A percentile compares a stretch with the other conserved stretches of the same genome.
phyloP scores from a whole-genome alignment of 805 yeast species.

The Wickerhamiella cacticola region DNA sequence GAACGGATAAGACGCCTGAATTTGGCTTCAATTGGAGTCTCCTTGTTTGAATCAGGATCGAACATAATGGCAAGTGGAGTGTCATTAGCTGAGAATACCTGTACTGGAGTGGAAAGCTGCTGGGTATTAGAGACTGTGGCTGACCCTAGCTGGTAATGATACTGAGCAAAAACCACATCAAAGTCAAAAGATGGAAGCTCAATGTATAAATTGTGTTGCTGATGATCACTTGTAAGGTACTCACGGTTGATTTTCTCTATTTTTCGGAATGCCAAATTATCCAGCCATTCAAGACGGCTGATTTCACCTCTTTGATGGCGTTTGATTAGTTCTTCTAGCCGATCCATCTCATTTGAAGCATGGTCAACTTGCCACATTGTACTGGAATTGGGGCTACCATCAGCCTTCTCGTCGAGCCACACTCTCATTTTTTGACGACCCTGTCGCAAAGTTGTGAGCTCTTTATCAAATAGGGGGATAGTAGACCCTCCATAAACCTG shows the following conservation, averaged over 20 bases:
- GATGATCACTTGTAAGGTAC: constrained; percentile 11
- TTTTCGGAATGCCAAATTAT: constrained; percentile 46
- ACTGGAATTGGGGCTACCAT: constrained; percentile 24
- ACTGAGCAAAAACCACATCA: constrained; percentile 60
- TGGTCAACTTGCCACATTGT: constrained; percentile 21
- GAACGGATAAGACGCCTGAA: constrained; percentile 75
- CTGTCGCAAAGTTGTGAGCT: constrained; percentile 47
- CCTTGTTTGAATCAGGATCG: constrained; percentile 56
- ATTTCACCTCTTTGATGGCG: constrained; percentile 58
- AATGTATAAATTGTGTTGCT: constrained; percentile 34
- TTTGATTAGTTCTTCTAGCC: constrained; percentile 44
- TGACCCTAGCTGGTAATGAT: constrained; percentile 30
- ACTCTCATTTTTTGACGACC: constrained; percentile 55
- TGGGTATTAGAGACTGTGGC: constrained; percentile 21
- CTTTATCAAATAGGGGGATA: constrained; percentile 44
- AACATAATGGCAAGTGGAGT: constrained; percentile 30
- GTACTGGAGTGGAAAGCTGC: constrained; percentile 22
- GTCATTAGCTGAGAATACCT: constrained; percentile 17
- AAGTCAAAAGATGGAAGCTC: constrained; percentile 56
- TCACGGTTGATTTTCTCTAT: constrained; percentile 34
- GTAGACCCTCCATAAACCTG: constrained; percentile 50
- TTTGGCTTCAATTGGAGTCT: constrained; percentile 81
- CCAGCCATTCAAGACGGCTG: constrained; percentile 58
- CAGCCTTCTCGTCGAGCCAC: constrained; percentile 31
- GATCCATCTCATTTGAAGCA: constrained; percentile 32